Conservation (phyloP, 1,284 basidiomycete genomes). For the Inonotus obliquus region DNA sequence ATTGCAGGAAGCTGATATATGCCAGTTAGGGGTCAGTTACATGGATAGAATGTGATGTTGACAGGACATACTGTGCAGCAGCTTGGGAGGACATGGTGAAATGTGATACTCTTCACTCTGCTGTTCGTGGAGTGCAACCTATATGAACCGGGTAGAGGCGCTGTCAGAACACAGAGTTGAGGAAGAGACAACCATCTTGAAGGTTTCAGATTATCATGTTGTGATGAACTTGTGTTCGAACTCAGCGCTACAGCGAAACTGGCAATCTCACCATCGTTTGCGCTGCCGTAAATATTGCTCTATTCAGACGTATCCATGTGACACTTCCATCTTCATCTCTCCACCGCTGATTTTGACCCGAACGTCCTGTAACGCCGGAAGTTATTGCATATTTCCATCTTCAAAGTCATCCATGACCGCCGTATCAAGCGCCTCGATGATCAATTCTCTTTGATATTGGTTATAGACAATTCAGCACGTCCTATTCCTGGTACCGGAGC, state of each 20-base stretch:
- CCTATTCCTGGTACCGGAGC: no score
- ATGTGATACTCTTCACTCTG: neutral
- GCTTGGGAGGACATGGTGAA: neutral
- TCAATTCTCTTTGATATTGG: no score
- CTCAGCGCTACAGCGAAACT: no score
- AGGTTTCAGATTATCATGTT: no score
- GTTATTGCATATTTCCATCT: neutral
- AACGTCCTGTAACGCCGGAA: neutral
- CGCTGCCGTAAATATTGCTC: no score
- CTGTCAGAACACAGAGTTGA: neutral
- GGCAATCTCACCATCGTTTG: no score
- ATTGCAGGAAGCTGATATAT: neutral
- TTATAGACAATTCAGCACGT: no score
- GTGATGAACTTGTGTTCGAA: no score
- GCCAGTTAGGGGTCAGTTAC: neutral
- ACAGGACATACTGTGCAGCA: neutral
- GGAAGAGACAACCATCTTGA: no score
- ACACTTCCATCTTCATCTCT: neutral
- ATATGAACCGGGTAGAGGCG: neutral
- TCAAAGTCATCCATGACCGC: neutral
- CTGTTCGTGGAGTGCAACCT: neutral
- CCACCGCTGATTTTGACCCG: neutral
- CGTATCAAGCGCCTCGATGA: neutral
- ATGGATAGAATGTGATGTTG: neutral
- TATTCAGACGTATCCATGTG: no score